Evolutionary conservation across 2,329 filamentous ascomycete species (phyloP), one percentile per base, ranked within the genome.

Genomic region (Fusarium sp.): DNA sequence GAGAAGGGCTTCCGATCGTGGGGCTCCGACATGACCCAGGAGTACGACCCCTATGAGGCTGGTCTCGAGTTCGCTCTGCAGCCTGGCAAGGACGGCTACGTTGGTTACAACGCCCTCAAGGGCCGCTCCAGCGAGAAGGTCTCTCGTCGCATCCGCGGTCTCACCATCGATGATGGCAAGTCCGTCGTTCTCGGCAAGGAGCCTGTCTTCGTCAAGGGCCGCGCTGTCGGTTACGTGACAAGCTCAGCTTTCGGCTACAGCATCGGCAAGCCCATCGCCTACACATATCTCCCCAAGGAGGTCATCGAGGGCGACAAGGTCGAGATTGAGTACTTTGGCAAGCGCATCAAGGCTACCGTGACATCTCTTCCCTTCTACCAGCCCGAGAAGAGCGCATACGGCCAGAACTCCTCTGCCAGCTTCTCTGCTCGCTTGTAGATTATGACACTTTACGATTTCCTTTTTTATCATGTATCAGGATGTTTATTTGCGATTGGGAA

Each of bases 101-200:
- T 89, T 11, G 88, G 88, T 1, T 81, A 85, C 49, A 76, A 77
- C 7, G 86, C 87, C 0, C 73, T 90, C 11, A 77, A 82, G 65
- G 78, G 78, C 0, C 79, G 80, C 0, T 80, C 83, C 0, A 80
- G 77, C 8, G 75, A 82, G 30, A 78, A 78, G 3, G 71, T 74
- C 0, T 67, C 75, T 0, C 78, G 78, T 22, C 69, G 80, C 54
- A 70, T 86, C 7, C 82, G 86, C 3, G 87, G 85, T 58, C 75
- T 91, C 3, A 86, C 83, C 0, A 72, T 90, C 30, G 82, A 90
- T 43, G 87, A 91, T 63, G 84, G 86, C 0, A 77, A 75, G 7
- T 90, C 87, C 0, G 80, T 90, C 67, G 82, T 90, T 1, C 76
- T 91, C 2, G 88, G 88, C 8, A 90, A 90, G 72, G 88, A 91